Percentiles rank a stretch among this genome's conserved stretches.
These are phyloP conservation scores for Caryopteris hybrid DNA, from an alignment of 305 asterid species.

Conservation along the genomic window DNA sequence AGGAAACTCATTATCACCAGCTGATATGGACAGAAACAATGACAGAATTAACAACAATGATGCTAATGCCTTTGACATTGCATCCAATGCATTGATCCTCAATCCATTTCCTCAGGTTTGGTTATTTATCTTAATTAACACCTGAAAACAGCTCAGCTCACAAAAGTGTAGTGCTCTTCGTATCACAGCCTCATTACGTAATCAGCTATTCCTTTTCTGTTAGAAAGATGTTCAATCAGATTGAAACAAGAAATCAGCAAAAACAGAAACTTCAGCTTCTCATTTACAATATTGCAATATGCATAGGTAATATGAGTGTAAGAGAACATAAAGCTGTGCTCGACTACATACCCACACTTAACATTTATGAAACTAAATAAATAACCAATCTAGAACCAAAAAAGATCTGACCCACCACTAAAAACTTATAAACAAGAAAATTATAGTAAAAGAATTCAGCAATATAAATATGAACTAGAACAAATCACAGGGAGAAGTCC, in stretches of 20 bases:
- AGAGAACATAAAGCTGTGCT: not conserved
- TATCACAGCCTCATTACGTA: conserved; percentile 16
- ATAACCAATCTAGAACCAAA: conserved; percentile 16
- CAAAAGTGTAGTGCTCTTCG: conserved; percentile 12
- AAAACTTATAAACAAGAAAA: conserved; percentile 5
- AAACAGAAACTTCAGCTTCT: not conserved
- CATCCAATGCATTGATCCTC: conserved; percentile 32
- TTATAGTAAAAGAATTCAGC: conserved; percentile 7
- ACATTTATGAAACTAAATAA: not conserved
- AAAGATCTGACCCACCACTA: conserved; percentile 29
- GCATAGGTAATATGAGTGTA: not conserved
- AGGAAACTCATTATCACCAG: conserved; percentile 51
- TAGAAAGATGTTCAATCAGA: conserved; percentile 12
- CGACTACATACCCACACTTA: not conserved
- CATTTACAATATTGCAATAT: not conserved
- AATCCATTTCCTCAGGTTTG: conserved; percentile 21
- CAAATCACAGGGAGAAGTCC: conserved; percentile 17
- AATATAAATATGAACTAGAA: not conserved
- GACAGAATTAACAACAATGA: conserved; percentile 43
- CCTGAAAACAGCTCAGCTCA: conserved; percentile 20
- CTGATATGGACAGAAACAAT: conserved; percentile 35
- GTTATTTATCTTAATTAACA: conserved; percentile 8
- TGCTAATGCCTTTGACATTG: conserved; percentile 60
- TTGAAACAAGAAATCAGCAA: conserved; percentile 12
- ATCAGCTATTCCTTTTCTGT: conserved; percentile 19